Conservation (phyloP, 2,329 filamentous ascomycete species). For the Colletotrichum orchidophilum region DNA sequence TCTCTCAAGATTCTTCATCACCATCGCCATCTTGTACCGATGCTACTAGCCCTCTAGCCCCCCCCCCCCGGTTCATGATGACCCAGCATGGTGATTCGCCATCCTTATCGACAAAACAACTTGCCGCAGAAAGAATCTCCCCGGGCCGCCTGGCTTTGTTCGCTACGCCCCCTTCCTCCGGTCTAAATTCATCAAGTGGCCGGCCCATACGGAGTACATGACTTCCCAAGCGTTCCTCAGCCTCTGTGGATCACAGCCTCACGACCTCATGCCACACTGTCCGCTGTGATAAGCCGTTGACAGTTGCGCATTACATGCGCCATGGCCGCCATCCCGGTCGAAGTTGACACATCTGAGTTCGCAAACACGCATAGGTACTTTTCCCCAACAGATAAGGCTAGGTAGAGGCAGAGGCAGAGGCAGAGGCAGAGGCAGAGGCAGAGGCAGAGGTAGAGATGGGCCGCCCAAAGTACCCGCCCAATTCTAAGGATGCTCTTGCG, state of each 20-base stretch:
- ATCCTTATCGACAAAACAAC: conserved; percentile 25
- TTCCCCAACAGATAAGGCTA: neutral
- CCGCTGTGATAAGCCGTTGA: neutral
- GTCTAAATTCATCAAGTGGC: neutral
- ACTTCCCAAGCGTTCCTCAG: neutral
- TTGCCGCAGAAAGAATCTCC: neutral
- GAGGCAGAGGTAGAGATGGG: neutral
- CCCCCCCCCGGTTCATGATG: conserved; percentile 8
- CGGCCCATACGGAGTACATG: neutral
- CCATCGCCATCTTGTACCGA: conserved; percentile 5
- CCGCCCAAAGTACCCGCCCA: neutral
- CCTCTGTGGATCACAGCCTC: neutral
- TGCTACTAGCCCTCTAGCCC: neutral
- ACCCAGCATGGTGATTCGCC: neutral
- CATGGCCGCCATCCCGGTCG: neutral
- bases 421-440: no score
- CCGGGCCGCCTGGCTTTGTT: neutral
- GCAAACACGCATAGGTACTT: neutral
- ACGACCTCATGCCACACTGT: neutral
- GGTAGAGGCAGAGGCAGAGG: neutral
- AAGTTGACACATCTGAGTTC: neutral
- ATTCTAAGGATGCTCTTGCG: neutral
- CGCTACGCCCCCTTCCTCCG: neutral
- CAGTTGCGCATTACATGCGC: neutral
- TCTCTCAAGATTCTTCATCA: conserved; percentile 21